Percentiles rank a stretch among this genome's conserved stretches.
Evolutionary conservation across 257 asterid species (phyloP).

Genomic region (Petrea volubilis): DNA sequence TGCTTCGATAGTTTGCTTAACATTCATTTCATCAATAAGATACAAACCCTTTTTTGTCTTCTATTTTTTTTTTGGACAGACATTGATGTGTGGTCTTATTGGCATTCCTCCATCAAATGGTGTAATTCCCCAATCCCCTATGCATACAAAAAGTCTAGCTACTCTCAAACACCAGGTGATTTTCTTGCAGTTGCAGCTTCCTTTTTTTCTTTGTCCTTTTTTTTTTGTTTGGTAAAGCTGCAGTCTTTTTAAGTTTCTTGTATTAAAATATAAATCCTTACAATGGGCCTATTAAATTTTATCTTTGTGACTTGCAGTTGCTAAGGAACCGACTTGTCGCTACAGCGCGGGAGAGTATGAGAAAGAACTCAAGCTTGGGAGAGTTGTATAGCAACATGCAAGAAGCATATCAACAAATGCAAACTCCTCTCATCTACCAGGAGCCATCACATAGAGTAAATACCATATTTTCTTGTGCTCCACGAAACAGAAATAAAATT

Average conservation of each 20-base stretch:
- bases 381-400: conserved; percentile 86
- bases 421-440: conserved; percentile 84
- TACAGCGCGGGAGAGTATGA: conserved; percentile 70
- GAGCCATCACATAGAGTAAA: conserved; percentile 62
- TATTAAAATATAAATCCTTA: no score
- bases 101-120: conserved; percentile 95
- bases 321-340: conserved; percentile 71
- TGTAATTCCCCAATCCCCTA: conserved; percentile 91
- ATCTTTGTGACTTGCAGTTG: conserved; percentile 41
- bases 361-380: conserved; percentile 70
- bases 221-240: no score
- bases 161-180: conserved; percentile 90
- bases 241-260: no score
- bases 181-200: background rate
- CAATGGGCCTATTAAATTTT: background rate
- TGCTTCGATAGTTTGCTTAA: no score
- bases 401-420: conserved; percentile 85
- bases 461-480: no score
- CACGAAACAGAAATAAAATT: background rate
- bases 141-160: conserved; percentile 89
- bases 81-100: conserved; percentile 78
- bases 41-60: no score
- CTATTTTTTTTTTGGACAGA: conserved; percentile 42
- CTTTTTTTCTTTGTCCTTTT: no score
- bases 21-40: no score